Percentiles rank a stretch among this genome's conserved stretches.
phyloP scores from a whole-genome alignment of 371 early-diverging fungal species.

The Mortierella sp. region DNA sequence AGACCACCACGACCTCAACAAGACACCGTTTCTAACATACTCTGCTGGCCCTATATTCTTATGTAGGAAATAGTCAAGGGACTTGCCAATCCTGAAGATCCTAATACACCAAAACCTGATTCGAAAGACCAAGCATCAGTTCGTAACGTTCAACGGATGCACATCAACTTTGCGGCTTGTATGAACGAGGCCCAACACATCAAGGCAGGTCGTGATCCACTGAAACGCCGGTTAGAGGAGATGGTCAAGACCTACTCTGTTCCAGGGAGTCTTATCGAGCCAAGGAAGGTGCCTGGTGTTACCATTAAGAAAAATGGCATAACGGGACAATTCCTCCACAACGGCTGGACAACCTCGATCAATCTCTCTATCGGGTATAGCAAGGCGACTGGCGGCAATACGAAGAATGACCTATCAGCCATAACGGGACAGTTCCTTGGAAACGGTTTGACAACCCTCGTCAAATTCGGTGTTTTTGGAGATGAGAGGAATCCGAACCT shows the following conservation, averaged over 20 bases:
- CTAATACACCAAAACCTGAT: conserved; percentile 26
- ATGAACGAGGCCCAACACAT: conserved; percentile 62
- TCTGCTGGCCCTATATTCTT: background rate
- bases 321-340: no score
- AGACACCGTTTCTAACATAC: no score
- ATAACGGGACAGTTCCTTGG: conserved; percentile 16
- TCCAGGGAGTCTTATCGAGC: conserved; percentile 1
- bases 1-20: no score
- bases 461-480: conserved; percentile 34
- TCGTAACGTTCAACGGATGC: conserved; percentile 61
- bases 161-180: conserved; percentile 60
- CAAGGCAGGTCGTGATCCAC: conserved; percentile 56
- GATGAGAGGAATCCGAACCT: conserved; percentile 60
- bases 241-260: conserved; percentile 46
- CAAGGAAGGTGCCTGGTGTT: background rate
- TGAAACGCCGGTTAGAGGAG: conserved; percentile 53
- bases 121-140: conserved; percentile 45
- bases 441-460: conserved; percentile 31
- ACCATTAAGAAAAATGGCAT: no score
- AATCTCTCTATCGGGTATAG: no score
- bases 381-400: background rate
- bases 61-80: conserved; percentile 26
- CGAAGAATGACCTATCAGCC: conserved; percentile 14
- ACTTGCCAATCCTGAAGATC: conserved; percentile 11
- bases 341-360: no score